phyloP scores from a whole-genome alignment of 2,329 filamentous ascomycete species.

The Volutella citrinella region DNA sequence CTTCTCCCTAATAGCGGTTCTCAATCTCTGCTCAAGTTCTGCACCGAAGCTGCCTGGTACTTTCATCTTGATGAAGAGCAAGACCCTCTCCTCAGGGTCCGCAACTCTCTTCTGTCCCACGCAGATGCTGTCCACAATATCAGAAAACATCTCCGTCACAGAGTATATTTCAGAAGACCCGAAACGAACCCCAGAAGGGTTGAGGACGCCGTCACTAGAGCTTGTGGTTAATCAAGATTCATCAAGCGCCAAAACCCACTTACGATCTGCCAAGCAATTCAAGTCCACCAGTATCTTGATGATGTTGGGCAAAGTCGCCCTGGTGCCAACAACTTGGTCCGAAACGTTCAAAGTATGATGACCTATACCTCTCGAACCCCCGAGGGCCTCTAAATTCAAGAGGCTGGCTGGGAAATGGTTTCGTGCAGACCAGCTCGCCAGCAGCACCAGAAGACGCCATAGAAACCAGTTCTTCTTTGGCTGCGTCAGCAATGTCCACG shows the following conservation, averaged over 20 bases:
- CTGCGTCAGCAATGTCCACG: slow-evolving; percentile 8
- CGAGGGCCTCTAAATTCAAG: background rate
- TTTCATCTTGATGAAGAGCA: slow-evolving; percentile 8
- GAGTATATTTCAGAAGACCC: slow-evolving; percentile 10
- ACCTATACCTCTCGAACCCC: background rate
- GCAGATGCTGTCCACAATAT: slow-evolving; percentile 6
- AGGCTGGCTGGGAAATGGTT: slow-evolving; percentile 6
- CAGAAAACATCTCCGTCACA: background rate
- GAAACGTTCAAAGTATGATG: slow-evolving; percentile 9
- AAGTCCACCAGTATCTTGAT: background rate
- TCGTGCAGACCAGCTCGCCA: slow-evolving; percentile 5
- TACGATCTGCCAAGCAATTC: slow-evolving; percentile 8
- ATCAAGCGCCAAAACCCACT: background rate
- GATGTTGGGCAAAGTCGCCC: slow-evolving; percentile 5
- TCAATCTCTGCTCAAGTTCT: background rate
- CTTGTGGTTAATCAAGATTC: background rate
- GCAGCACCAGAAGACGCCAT: background rate
- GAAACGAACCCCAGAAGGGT: slow-evolving; percentile 10
- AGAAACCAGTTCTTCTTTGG: background rate
- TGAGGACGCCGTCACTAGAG: slow-evolving; percentile 7
- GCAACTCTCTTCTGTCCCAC: slow-evolving; percentile 3
- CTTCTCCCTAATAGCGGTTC: background rate
- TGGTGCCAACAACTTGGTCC: slow-evolving; percentile 5
- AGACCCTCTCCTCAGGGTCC: slow-evolving; percentile 4
- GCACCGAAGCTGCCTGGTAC: background rate